phyloP scores from a whole-genome alignment of 805 yeast species.

The Isabelozyma rhagii region DNA sequence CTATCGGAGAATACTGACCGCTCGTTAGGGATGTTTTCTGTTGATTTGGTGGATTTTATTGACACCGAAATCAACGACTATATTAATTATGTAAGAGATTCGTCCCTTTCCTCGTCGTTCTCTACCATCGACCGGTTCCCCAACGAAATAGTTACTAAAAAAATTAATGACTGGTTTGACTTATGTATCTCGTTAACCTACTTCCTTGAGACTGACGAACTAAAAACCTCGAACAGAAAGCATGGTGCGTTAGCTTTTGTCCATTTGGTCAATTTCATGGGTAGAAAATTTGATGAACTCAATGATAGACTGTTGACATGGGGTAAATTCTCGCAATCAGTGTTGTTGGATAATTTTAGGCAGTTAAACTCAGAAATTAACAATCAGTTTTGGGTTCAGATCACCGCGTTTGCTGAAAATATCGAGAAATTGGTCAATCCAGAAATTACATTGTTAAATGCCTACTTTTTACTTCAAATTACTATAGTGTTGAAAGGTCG shows the following conservation, averaged over 20 bases:
- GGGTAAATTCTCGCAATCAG: conserved; percentile 14
- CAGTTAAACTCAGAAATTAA: conserved; percentile 6
- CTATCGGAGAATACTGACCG: background rate
- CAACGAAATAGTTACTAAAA: background rate
- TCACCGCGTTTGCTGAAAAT: conserved; percentile 5
- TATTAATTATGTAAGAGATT: conserved; percentile 10
- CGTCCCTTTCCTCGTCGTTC: background rate
- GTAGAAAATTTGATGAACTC: background rate
- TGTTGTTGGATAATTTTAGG: conserved; percentile 10
- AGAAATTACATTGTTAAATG: background rate
- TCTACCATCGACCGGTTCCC: background rate
- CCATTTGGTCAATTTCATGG: background rate
- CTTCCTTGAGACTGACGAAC: background rate
- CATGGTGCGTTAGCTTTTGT: background rate
- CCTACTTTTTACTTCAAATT: conserved; percentile 9
- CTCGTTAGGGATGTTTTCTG: conserved; percentile 11
- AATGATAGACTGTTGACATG: conserved; percentile 3
- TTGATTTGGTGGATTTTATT: conserved; percentile 19
- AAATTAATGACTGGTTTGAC: conserved; percentile 14
- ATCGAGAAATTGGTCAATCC: background rate
- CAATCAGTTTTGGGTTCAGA: conserved; percentile 7
- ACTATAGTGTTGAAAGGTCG: conserved; percentile 1
- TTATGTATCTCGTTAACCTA: conserved; percentile 2
- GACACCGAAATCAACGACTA: conserved; percentile 27
- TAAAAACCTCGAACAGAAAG: background rate